phyloP scores from a whole-genome alignment of 2,329 filamentous ascomycete species.

The Cladophialophora chaetospira region DNA sequence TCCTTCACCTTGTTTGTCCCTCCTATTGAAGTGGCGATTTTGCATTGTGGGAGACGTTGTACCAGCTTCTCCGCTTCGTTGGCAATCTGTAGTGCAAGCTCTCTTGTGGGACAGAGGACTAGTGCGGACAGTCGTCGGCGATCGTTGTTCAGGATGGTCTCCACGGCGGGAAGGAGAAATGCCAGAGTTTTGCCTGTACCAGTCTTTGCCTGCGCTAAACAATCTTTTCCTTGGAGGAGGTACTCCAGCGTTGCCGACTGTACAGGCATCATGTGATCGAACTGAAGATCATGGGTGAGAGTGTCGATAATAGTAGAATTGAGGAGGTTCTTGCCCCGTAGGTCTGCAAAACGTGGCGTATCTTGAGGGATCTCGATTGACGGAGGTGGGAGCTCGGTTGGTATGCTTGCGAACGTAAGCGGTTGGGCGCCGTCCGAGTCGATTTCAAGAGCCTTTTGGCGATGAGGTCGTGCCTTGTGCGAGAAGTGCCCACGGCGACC shows the following conservation, averaged over 20 bases:
- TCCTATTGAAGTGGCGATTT: conserved; percentile 61
- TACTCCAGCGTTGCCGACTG: conserved; percentile 22
- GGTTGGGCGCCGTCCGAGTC: not conserved
- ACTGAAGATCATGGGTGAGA: conserved; percentile 20
- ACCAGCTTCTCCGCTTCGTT: conserved; percentile 38
- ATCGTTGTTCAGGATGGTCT: conserved; percentile 72
- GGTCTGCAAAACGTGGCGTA: conserved; percentile 21
- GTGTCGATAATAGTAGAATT: conserved; percentile 19
- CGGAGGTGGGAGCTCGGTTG: conserved; percentile 4
- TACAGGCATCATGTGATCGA: conserved; percentile 21
- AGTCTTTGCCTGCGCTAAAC: conserved; percentile 91
- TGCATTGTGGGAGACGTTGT: conserved; percentile 84
- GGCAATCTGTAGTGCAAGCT: conserved; percentile 88
- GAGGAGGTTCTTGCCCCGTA: conserved; percentile 15
- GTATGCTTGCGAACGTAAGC: not conserved
- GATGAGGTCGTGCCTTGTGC: not conserved
- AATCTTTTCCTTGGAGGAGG: conserved; percentile 39
- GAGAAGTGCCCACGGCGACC: not conserved
- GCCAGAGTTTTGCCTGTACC: conserved; percentile 96
- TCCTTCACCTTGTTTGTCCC: conserved; percentile 22
- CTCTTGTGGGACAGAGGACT: conserved; percentile 92
- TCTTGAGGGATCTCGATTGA: conserved; percentile 17
- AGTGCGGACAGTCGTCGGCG: conserved; percentile 63
- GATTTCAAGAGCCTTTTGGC: not conserved
- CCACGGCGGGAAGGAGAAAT: conserved; percentile 83